Evolutionary conservation across 352 stramenopile genomes (phyloP), one percentile per base, ranked within the genome.

Genomic region (Globisporangium solare): DNA sequence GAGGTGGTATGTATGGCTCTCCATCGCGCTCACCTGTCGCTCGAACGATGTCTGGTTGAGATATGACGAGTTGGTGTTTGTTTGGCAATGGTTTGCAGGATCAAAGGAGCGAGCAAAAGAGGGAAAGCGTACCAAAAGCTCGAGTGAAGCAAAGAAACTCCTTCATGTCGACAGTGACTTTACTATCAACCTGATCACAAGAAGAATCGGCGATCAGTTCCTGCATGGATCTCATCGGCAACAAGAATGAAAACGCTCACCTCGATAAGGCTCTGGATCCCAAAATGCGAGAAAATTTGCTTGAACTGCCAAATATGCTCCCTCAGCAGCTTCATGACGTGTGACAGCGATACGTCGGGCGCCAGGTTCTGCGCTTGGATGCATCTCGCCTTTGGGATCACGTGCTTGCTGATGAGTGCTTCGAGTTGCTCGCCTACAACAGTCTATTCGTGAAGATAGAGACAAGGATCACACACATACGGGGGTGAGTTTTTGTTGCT

Each of bases 201-300:
- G 17, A 17, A 42, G 5, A 41, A 31, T 35, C 6, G 24, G 3
- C 17, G 15, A n/a, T 6, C 11, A 12, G 27, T 32, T 27, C 54
- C 31, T 52, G 20, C 37, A 27, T 6, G 15, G 13, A n/a, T 2
- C 8, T 15, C 24, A 31, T 7, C 3, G 2, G 15, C 4, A 15
- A 46, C n/a, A 35, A 35, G 21, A 5, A 20, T 7, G 2, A 14
- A 14, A 47, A 39, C 20, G 17, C 11, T 35, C 24, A 88, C 76
- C 57, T 88, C 68, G 1, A 68, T 64, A 12, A 92, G 58, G 21
- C 74, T 88, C 46, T 89, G 81, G 37, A 71, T 71, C 17, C 61
- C 72, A 47, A 92, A 89, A 24, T 92, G 81, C 13, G 70, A 84
- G 58, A 92, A 92, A 41, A 88, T 80, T 32, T 92, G 81, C 51